Evolutionary conservation across 176 grass and related monocot species (phyloP).

Genomic region (Oryza glumipatula): DNA sequence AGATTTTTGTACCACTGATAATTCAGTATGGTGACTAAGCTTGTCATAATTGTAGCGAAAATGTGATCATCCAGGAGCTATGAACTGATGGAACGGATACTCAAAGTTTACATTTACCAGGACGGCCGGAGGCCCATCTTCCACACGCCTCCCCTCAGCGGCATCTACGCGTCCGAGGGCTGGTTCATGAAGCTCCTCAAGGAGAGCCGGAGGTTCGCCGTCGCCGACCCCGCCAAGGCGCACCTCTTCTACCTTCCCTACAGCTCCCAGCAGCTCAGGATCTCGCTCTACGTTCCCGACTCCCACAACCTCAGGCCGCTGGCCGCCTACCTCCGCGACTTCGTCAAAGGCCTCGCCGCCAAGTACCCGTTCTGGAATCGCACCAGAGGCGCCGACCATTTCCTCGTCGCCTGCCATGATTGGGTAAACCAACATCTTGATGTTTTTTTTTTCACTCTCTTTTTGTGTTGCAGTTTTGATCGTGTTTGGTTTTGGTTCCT

Average conservation of each 20-base stretch:
- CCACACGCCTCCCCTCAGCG: constrained; percentile 70
- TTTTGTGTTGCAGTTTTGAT: not conserved
- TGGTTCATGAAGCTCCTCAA: constrained; percentile 93
- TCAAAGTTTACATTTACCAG: constrained; percentile 82
- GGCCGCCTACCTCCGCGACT: constrained; percentile 59
- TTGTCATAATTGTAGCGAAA: constrained; percentile 46
- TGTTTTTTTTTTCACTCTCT: not conserved
- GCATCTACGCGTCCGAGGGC: constrained; percentile 82
- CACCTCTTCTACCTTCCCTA: constrained; percentile 91
- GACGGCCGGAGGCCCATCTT: constrained; percentile 75
- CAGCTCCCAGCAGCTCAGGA: constrained; percentile 69
- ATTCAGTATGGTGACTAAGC: constrained; percentile 22
- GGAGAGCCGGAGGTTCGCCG: constrained; percentile 60
- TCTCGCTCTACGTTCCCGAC: constrained; percentile 58
- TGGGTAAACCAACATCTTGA: constrained; percentile 45
- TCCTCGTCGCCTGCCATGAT: constrained; percentile 84
- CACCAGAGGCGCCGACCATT: constrained; percentile 73
- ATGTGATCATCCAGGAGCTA: constrained; percentile 77
- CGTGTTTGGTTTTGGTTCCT: not conserved
- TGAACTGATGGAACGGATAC: constrained; percentile 84
- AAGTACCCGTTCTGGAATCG: constrained; percentile 87
- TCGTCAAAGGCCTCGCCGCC: constrained; percentile 61
- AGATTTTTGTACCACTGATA: not conserved
- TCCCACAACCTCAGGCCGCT: constrained; percentile 71
- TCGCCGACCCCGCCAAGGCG: constrained; percentile 51